Evolutionary conservation across 169 alveolate genomes (phyloP).

Genomic region (Theileria orientalis): DNA sequence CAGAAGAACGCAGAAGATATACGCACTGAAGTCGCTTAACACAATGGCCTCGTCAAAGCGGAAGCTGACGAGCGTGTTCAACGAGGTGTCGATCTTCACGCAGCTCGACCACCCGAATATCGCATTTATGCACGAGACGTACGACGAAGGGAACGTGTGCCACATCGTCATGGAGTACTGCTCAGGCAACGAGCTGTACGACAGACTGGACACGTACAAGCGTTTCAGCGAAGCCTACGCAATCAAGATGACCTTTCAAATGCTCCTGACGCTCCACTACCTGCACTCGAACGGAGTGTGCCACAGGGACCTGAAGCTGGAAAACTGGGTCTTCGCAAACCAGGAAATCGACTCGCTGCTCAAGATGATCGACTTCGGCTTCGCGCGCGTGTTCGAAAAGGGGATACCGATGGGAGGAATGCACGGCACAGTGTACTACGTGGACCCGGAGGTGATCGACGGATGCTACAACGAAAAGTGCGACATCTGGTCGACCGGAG

Average conservation of each 20-base stretch:
- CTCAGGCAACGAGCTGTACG: slow-evolving; percentile 87
- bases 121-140: slow-evolving; percentile 59
- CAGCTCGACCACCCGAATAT: slow-evolving; percentile 66
- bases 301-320: no score
- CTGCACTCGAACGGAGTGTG: slow-evolving; percentile 85
- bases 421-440: slow-evolving; percentile 89
- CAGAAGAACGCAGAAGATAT: slow-evolving; percentile 37
- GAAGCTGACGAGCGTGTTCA: slow-evolving; percentile 40
- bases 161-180: slow-evolving; percentile 87
- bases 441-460: slow-evolving; percentile 91
- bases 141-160: slow-evolving; percentile 49
- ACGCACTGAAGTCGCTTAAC: slow-evolving; percentile 45
- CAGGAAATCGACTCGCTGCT: slow-evolving; percentile 79
- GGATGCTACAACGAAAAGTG: slow-evolving; percentile 89
- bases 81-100: slow-evolving; percentile 45
- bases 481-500: slow-evolving; percentile 93
- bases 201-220: slow-evolving; percentile 81
- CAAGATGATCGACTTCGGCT: slow-evolving; percentile 90
- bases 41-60: slow-evolving; percentile 25
- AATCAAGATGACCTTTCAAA: slow-evolving; percentile 78
- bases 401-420: slow-evolving; percentile 65
- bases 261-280: slow-evolving; percentile 84
- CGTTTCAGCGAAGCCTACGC: slow-evolving; percentile 86
- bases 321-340: slow-evolving; percentile 82
- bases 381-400: slow-evolving; percentile 70